Percentiles rank a stretch among this genome's conserved stretches.
phyloP scores from a whole-genome alignment of 2,329 filamentous ascomycete genomes.

The Chrysoporthe cubensis region DNA sequence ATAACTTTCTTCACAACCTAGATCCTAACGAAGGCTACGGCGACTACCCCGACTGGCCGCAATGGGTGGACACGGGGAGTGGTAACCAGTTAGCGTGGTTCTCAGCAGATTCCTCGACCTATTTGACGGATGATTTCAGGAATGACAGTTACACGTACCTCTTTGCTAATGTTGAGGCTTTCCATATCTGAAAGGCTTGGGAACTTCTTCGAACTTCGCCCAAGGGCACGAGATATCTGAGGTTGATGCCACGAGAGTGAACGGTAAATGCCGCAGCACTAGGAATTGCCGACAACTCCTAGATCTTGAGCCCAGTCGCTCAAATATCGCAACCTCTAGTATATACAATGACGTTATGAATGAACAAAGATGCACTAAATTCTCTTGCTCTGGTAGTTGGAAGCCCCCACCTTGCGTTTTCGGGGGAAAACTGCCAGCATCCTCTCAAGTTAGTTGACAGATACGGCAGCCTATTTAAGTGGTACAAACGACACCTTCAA shows the following conservation, averaged over 20 bases:
- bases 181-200: conserved; percentile 15
- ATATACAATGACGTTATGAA: too few relatives aligned
- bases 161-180: conserved; percentile 28
- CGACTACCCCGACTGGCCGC: conserved; percentile 45
- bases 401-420: too few relatives aligned
- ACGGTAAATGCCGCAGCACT: not conserved
- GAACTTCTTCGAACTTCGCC: too few relatives aligned
- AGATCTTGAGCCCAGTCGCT: too few relatives aligned
- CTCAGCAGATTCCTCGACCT: conserved; percentile 30
- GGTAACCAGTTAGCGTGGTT: conserved; percentile 56
- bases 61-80: conserved; percentile 40
- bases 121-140: conserved; percentile 45
- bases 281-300: too few relatives aligned
- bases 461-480: not conserved
- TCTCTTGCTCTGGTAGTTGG: too few relatives aligned
- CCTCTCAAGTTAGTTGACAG: not conserved
- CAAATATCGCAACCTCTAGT: too few relatives aligned
- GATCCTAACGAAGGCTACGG: conserved; percentile 66
- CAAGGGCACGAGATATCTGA: not conserved
- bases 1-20: conserved; percentile 70
- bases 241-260: not conserved
- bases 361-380: too few relatives aligned
- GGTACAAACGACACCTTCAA: not conserved
- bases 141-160: conserved; percentile 34
- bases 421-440: not conserved